These are phyloP conservation scores for Aspergillus novoparasiticus DNA, from an alignment of 2,329 filamentous ascomycete species.

Conservation along the genomic window DNA sequence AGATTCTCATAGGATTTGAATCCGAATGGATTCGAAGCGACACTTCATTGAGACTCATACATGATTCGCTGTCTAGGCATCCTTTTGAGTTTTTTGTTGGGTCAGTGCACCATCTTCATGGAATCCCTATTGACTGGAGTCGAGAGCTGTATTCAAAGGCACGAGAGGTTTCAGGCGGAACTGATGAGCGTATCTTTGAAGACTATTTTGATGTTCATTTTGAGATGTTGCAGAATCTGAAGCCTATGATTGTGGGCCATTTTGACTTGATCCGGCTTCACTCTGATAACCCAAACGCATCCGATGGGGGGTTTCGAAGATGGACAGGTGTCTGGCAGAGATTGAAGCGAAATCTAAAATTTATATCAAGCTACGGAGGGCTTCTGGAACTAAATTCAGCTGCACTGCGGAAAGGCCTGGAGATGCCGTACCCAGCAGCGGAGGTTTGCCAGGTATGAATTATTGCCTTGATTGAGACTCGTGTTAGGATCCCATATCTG, in stretches of 20 bases:
- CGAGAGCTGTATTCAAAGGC: background rate
- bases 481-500: too few species aligned
- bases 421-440: background rate
- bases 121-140: background rate
- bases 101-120: background rate
- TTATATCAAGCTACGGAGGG: background rate
- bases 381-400: background rate
- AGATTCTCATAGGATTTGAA: background rate
- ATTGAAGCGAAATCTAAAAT: background rate
- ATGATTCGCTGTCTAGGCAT: background rate
- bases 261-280: background rate
- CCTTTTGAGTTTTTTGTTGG: background rate
- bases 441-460: background rate
- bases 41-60: background rate
- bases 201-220: background rate
- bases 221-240: background rate
- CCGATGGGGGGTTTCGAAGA: background rate
- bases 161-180: background rate
- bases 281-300: background rate
- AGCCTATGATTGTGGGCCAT: background rate
- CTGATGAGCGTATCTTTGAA: background rate
- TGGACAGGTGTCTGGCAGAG: background rate
- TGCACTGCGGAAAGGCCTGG: background rate
- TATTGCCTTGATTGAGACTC: too few species aligned
- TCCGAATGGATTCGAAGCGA: background rate